These are phyloP conservation scores for Chiua sp. DNA, from an alignment of 1,284 basidiomycete genomes.

Conservation along the genomic window DNA sequence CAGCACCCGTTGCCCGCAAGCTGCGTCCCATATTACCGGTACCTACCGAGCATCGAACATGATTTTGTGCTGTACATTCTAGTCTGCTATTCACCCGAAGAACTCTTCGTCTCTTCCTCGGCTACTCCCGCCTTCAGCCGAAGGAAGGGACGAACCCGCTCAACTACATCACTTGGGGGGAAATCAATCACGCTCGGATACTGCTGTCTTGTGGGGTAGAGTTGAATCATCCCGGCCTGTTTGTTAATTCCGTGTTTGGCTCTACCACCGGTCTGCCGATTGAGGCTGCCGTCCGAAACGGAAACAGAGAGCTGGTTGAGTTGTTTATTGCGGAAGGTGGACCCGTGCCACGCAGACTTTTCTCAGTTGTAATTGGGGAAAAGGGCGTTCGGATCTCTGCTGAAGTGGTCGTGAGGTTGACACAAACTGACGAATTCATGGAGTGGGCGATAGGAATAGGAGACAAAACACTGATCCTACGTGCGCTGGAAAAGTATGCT, in stretches of 20 bases:
- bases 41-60: background rate
- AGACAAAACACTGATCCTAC: background rate
- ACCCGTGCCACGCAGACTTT: constrained; percentile 7
- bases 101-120: no score
- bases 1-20: no score
- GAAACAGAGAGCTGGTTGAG: background rate
- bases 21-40: background rate
- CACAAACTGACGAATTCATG: constrained; percentile 15
- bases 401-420: background rate
- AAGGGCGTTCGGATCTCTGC: rapidly evolving
- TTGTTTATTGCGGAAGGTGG: constrained; percentile 17
- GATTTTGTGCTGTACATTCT: no score
- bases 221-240: background rate
- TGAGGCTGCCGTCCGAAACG: constrained; percentile 3
- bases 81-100: no score
- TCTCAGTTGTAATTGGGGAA: background rate
- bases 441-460: constrained; percentile 12
- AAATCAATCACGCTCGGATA: constrained; percentile 5
- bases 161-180: constrained; percentile 1
- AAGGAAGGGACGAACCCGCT: constrained; percentile 21
- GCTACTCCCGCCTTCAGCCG: background rate
- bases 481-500: background rate
- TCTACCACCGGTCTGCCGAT: constrained; percentile 5
- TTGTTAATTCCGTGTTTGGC: background rate
- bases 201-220: constrained; percentile 4